Evolutionary conservation across 768 basidiomycete genomes (phyloP), one percentile per base, ranked within the genome.

Genomic region (Termitomyces sp.): DNA sequence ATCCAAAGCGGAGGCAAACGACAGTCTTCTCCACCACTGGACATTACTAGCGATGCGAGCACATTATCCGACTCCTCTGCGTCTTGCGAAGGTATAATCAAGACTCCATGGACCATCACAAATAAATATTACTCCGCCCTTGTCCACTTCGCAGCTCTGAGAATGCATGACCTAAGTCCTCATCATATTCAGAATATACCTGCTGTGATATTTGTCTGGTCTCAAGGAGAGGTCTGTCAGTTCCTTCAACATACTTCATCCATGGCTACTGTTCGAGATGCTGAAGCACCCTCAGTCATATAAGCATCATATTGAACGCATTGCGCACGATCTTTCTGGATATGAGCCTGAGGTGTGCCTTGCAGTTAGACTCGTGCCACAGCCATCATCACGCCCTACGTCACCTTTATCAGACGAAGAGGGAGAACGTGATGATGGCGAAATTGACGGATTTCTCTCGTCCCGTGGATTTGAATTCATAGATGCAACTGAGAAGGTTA

Each of bases 101-200:
- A 63, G 36, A 72, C 89, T 34, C 86, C 87, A 11, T 93, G 89
- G 90, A 88, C 82, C 44, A 88, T 93, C 61, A 72, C 73, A 54
- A 93, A 93, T 75, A 87, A 83, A 69, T 94, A 94, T 72, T 94
- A 93, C 73, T 82, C 82, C 15, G 92, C 91, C 1, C 76, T 81
- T 59, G 87, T 94, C 7, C 83, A 85, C 60, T 92, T 93, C 67
- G 73, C 83, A 36, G 73, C 78, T 12, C 78, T 79, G 56, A 73
- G 78, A 18, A 68, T 84, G 55, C 72, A 75, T 33, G 75, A 77
- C 12, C 75, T 82, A 59, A 70, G 69, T 33, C 71, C 76, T 18
- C 68, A 76, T 47, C 69, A 76, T 20, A 72, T 80, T 18, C 71
- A 72, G 39, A 72, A 75, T 48, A 78, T 84, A 6, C 90, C 91